Base-by-base conservation (phyloP, 2,329 filamentous ascomycete species). In the Amesomyces nigricolor region DNA sequence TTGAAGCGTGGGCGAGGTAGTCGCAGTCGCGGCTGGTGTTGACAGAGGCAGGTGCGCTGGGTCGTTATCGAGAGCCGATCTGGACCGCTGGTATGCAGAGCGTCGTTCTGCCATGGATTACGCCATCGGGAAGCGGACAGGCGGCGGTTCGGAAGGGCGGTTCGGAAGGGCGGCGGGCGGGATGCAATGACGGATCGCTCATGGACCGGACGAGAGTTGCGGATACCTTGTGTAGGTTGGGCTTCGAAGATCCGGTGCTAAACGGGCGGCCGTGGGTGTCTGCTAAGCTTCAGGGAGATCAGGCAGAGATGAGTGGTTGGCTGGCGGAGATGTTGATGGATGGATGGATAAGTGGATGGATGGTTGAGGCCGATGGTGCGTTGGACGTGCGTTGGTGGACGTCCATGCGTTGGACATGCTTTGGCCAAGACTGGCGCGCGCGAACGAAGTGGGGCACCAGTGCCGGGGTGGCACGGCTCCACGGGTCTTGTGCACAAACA, bases 31-130 rank as follows among this genome's bases (percentile, higher is more conserved):
- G 52, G 61, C 59, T 17, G 63, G 58, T 45, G 63, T 58, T 48
- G 61, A 60, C 35, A 59, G 70, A 65, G 75, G 75, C 71, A 76
- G 75, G 74, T 73, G 77, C 76, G 73, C 73, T 74, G 68, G 62
- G 67, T 79, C 75, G 77, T 78, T 77, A 71, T 80, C 76, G 73
- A 75, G 73, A 77, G 71, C 73, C 74, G 74, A 75, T 76, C 73
- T 72, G 69, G 73, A 73, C 71, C 74, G 75, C 73, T 69, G 68
- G 65, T 72, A 74, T 73, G 72, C 71, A 71, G 69, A 67, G 67
- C 72, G 83, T 82, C 76, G 80, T 78, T 83, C 80, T 82, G 80
- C 80, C 81, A 83, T 83, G 78, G 77, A 80, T 80, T 82, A 83
- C 80, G 80, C 80, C 80, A 83, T 83, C 54, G 59, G 59, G 71